Evolutionary conservation across 352 stramenopile species (phyloP).

Genomic region (Globisporangium abappressorium): DNA sequence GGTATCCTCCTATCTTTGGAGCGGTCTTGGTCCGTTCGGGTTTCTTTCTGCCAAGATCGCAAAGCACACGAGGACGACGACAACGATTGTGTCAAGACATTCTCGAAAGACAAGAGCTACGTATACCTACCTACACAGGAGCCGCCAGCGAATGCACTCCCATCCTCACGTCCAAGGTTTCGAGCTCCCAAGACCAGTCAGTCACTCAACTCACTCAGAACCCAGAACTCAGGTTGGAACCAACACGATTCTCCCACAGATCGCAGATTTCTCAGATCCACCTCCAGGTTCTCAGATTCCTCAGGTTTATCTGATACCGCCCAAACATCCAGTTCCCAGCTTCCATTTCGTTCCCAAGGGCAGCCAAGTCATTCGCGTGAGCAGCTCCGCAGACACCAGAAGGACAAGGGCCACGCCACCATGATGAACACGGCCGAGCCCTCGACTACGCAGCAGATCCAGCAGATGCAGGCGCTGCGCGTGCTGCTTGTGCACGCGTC

Average conservation of each 20-base stretch:
- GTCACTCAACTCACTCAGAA: neutral
- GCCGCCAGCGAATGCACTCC: too few species aligned
- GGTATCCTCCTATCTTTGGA: neutral
- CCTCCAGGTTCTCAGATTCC: neutral
- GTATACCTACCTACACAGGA: too few species aligned
- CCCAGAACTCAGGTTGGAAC: neutral
- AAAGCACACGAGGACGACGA: neutral
- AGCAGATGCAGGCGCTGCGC: slow-evolving; percentile 1
- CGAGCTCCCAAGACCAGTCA: too few species aligned
- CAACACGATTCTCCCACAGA: too few species aligned
- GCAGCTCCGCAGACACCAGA: neutral
- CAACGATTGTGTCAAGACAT: neutral
- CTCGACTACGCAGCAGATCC: neutral
- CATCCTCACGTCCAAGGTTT: too few species aligned
- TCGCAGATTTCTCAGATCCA: too few species aligned
- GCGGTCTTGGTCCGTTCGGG: neutral
- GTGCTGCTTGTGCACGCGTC: neutral
- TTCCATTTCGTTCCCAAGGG: neutral
- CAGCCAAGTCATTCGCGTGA: neutral
- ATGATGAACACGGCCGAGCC: slow-evolving; percentile 18
- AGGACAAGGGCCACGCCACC: too few species aligned
- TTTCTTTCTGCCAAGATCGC: neutral
- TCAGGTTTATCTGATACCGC: neutral
- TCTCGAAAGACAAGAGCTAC: neutral
- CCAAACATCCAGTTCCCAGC: neutral